Base-by-base conservation (phyloP, 1,139 yeast species). In the Debaryomyces udenii region DNA sequence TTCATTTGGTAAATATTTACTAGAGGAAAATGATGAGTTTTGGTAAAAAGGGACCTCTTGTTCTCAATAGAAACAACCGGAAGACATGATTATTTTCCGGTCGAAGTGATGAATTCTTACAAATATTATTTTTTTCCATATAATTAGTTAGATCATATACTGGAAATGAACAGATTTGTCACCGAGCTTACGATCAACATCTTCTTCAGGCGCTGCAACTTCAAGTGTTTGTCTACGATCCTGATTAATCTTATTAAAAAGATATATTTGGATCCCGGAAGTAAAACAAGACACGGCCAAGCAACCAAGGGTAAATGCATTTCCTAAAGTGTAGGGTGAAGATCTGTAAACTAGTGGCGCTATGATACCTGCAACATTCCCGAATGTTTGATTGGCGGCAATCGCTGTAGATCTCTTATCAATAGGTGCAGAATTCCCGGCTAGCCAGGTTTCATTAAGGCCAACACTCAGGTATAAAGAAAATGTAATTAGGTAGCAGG, bases 341-440 rank as follows among this genome's bases (percentile, higher is more conserved):
- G 48, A 45, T 29, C 74, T 47, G 59, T 68, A 51, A 45, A 73
- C 66, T 49, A 74, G 78, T 23, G 76, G 76, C 6, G 74, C 66
- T n/a, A 74, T 60, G 15, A 68, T 66, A 46, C 80, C 80, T 3
- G 78, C 65, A 16, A 66, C 51, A 34, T 74, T 70, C 14, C 79
- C 80, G 29, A 71, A 53, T 6, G 74, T 63, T 37, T 73, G 67
- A 43, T 72, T 71, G 40, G 65, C 53, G 9, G 75, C 79, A 33
- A 73, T 57, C 7, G 74, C 66, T 0, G 76, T 63, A 5, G 78
- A 73, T 49, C 78, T 65, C 45, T 71, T 70, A 50, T 64, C 73
- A 41, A 68, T 66, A 20, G 75, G 75, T 9, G 75, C 73, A 24
- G 62, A 59, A 47, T 74, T 74, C 43, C 66, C 69, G 39, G 72